phyloP scores from a whole-genome alignment of 306 rosid species.

The Sechiopsis laciniata region DNA sequence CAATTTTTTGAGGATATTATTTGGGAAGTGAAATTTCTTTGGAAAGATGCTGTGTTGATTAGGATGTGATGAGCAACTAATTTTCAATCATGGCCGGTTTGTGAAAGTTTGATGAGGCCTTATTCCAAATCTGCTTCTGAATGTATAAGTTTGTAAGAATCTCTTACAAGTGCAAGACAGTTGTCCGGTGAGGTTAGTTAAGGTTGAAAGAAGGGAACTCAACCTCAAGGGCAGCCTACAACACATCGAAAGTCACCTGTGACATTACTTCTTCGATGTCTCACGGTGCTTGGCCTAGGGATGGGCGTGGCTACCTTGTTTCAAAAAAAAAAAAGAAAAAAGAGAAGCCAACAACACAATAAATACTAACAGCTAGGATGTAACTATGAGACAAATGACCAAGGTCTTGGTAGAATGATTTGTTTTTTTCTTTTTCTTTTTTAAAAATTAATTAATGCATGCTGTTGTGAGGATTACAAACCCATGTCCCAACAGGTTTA shows the following conservation, averaged over 20 bases:
- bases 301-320: no score
- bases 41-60: conserved; percentile 1
- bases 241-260: no score
- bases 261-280: no score
- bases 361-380: not conserved
- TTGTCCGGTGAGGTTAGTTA: no score
- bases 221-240: not conserved
- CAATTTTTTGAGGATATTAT: not conserved
- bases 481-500: not conserved
- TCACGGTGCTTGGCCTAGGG: no score
- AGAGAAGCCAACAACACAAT: not conserved
- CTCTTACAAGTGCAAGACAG: not conserved
- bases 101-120: not conserved
- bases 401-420: not conserved
- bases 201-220: conserved; percentile 1
- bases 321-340: no score
- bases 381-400: not conserved
- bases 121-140: conserved; percentile 4
- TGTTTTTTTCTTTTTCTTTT: no score
- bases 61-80: not conserved
- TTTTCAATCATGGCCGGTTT: not conserved
- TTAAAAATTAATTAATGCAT: not conserved
- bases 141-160: not conserved
- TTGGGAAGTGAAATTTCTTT: not conserved
- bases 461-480: not conserved